These are phyloP conservation scores for Psilocybe tampanensis DNA, from an alignment of 768 basidiomycete species.

Conservation along the genomic window DNA sequence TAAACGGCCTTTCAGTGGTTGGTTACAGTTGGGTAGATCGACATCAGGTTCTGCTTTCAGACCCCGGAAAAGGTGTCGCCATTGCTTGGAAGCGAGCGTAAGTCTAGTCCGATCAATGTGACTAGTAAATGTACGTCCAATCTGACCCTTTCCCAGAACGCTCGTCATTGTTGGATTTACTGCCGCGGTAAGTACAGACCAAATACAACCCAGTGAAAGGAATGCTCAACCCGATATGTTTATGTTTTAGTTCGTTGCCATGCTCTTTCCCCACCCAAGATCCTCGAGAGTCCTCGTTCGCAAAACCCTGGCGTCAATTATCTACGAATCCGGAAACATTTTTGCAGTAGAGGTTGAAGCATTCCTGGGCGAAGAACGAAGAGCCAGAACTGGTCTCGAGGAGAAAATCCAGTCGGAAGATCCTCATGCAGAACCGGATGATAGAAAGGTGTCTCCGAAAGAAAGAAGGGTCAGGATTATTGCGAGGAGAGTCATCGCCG, in stretches of 20 bases:
- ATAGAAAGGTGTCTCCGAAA: slow-evolving; percentile 33
- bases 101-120: slow-evolving; percentile 12
- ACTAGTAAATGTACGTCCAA: not conserved
- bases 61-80: slow-evolving; percentile 36
- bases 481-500: slow-evolving; percentile 32
- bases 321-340: slow-evolving; percentile 36
- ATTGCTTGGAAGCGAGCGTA: slow-evolving; percentile 48
- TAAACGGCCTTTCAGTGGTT: slow-evolving; percentile 26
- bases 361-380: slow-evolving; percentile 44
- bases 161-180: slow-evolving; percentile 47
- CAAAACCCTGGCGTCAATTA: slow-evolving; percentile 38
- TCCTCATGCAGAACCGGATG: slow-evolving; percentile 10
- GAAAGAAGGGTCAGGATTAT: slow-evolving; percentile 40
- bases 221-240: not conserved
- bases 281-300: slow-evolving; percentile 45
- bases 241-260: slow-evolving; percentile 38
- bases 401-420: slow-evolving; percentile 28
- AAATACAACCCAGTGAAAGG: not conserved
- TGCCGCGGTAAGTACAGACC: slow-evolving; percentile 35
- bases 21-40: slow-evolving; percentile 46
- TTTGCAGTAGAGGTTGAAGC: slow-evolving; percentile 45
- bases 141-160: slow-evolving; percentile 25
- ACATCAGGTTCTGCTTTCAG: slow-evolving; percentile 29
- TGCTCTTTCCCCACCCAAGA: slow-evolving; percentile 47
- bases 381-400: slow-evolving; percentile 30